Percentiles rank a stretch among this genome's conserved stretches.
Conservation (phyloP, 768 basidiomycete genomes). For the Tulasnella sp. region DNA sequence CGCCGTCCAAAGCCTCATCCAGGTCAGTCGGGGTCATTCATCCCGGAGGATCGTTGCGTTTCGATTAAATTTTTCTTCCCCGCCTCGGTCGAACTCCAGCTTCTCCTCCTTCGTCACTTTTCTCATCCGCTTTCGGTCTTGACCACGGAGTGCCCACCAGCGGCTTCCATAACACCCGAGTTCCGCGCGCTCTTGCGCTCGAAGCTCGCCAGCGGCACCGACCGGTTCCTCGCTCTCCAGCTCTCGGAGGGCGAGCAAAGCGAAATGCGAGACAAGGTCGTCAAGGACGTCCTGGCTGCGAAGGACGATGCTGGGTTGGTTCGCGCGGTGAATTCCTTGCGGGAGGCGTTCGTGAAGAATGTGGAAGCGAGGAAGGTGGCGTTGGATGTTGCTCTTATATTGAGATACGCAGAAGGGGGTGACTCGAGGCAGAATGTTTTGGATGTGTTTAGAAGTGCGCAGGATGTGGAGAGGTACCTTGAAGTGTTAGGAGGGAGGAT, state of each 20-base stretch:
- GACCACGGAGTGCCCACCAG: not conserved
- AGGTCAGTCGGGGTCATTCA: not conserved
- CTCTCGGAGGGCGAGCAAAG: not conserved
- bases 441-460: not conserved
- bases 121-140: conserved; percentile 15
- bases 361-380: not conserved
- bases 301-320: not conserved
- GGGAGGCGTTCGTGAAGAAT: not conserved
- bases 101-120: conserved; percentile 23
- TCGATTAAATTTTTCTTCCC: not conserved
- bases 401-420: not conserved
- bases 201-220: not conserved
- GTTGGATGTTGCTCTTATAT: not conserved
- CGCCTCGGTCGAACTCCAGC: not conserved
- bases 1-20: not conserved
- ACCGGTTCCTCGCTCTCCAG: not conserved
- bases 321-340: not conserved
- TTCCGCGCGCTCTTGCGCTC: conserved; percentile 17
- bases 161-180: not conserved
- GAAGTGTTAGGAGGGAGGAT: not conserved
- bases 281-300: not conserved
- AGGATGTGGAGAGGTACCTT: not conserved
- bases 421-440: not conserved
- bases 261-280: not conserved
- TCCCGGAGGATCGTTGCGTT: not conserved